These are phyloP conservation scores for Xylaria sp. DNA, from an alignment of 2,329 filamentous ascomycete species.

Conservation along the genomic window DNA sequence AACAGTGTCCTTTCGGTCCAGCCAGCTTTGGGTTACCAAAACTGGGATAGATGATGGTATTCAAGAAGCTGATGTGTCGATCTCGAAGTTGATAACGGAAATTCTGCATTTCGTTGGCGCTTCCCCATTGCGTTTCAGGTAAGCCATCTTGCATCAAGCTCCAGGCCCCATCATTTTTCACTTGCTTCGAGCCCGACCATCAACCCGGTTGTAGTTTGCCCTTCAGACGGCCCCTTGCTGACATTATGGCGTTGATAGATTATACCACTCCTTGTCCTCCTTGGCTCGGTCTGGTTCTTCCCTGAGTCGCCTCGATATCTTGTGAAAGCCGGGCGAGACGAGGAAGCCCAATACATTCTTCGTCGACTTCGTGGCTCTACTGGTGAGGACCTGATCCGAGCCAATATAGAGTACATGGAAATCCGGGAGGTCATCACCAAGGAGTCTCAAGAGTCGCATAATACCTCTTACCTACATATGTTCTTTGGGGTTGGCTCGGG, in stretches of 20 bases:
- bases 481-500: slow-evolving; percentile 73
- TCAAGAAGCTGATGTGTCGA: slow-evolving; percentile 4
- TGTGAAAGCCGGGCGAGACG: slow-evolving; percentile 71
- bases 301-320: slow-evolving; percentile 77
- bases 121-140: slow-evolving; percentile 36
- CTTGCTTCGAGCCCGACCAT: background rate
- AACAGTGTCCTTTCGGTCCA: background rate
- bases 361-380: slow-evolving; percentile 70
- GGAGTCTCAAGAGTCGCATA: slow-evolving; percentile 68
- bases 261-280: slow-evolving; percentile 67
- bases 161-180: background rate
- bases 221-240: background rate
- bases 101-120: slow-evolving; percentile 30
- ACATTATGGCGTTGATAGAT: slow-evolving; percentile 53
- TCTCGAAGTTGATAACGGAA: slow-evolving; percentile 27
- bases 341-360: slow-evolving; percentile 75
- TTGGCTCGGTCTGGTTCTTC: slow-evolving; percentile 71
- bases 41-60: background rate
- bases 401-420: slow-evolving; percentile 74
- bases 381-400: slow-evolving; percentile 62
- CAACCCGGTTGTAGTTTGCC: no score
- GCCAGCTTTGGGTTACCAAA: background rate
- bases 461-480: slow-evolving; percentile 73
- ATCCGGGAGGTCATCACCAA: slow-evolving; percentile 72
- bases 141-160: background rate